A percentile compares a stretch with the other conserved stretches of the same genome.
Evolutionary conservation across 768 basidiomycete genomes (phyloP).

Genomic region (Hygrocybe punicea): DNA sequence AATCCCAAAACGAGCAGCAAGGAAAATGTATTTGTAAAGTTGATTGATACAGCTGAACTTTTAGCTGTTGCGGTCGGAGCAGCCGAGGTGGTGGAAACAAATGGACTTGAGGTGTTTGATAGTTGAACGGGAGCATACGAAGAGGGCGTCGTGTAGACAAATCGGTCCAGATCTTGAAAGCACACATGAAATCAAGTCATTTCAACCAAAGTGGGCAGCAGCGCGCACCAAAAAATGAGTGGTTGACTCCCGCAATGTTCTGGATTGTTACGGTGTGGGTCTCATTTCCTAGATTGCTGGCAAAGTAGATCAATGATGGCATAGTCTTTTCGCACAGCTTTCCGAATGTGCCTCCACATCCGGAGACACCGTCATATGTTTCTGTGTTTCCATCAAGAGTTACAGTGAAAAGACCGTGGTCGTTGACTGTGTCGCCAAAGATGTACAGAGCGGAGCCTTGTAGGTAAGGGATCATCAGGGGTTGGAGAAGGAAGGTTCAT

Average conservation of each 20-base stretch:
- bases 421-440: slow-evolving; percentile 49
- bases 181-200: not conserved
- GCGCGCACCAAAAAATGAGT: slow-evolving; percentile 42
- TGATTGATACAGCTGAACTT: too few relatives aligned
- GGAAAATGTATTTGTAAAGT: too few relatives aligned
- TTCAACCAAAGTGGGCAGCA: not conserved
- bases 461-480: not conserved
- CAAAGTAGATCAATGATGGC: slow-evolving; percentile 43
- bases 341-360: slow-evolving; percentile 46
- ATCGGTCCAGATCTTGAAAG: slow-evolving; percentile 41
- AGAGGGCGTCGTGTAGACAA: slow-evolving; percentile 43
- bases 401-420: slow-evolving; percentile 45
- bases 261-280: slow-evolving; percentile 40
- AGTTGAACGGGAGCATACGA: slow-evolving; percentile 38
- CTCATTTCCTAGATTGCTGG: slow-evolving; percentile 39
- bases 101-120: slow-evolving; percentile 8
- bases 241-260: slow-evolving; percentile 17
- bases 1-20: too few relatives aligned
- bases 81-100: too few relatives aligned
- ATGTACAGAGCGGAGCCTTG: slow-evolving; percentile 45
- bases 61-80: too few relatives aligned
- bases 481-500: not conserved
- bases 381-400: slow-evolving; percentile 37
- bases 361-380: slow-evolving; percentile 40
- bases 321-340: slow-evolving; percentile 45